phyloP scores from a whole-genome alignment of 164 flowering plant genomes.

The Vitis rupestris region DNA sequence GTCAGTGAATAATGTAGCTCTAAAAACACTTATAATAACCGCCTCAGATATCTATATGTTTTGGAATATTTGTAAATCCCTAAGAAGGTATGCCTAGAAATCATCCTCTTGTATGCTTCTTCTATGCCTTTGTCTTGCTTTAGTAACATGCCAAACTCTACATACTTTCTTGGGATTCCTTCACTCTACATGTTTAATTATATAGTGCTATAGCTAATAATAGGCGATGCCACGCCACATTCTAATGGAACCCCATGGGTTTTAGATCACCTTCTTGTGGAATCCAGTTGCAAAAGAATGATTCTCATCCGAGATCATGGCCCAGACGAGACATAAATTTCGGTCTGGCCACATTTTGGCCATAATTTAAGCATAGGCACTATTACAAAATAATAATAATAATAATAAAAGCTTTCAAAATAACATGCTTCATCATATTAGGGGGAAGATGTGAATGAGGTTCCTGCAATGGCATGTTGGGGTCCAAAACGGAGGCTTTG shows the following conservation, averaged over 20 bases:
- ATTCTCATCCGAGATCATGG: no score
- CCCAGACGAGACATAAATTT: no score
- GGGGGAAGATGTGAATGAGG: slow-evolving; percentile 20
- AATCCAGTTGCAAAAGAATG: no score
- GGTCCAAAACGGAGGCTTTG: slow-evolving; percentile 27
- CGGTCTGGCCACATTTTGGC: no score
- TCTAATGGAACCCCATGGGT: background rate
- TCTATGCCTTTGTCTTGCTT: slow-evolving; percentile 48
- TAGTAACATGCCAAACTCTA: slow-evolving; percentile 63
- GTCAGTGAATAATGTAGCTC: slow-evolving; percentile 19
- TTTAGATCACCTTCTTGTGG: background rate
- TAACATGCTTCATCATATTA: slow-evolving; percentile 3
- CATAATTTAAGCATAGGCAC: no score
- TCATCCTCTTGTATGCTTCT: slow-evolving; percentile 23
- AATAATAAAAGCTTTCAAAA: background rate
- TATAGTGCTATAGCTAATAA: slow-evolving; percentile 1
- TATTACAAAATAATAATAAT: no score
- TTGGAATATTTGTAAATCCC: slow-evolving; percentile 57
- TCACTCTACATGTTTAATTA: slow-evolving; percentile 18
- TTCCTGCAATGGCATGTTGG: slow-evolving; percentile 15
- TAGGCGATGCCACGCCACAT: background rate
- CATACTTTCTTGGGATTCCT: slow-evolving; percentile 68
- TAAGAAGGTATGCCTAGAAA: slow-evolving; percentile 37
- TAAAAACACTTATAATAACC: slow-evolving; percentile 4
- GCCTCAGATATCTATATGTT: slow-evolving; percentile 22